These are phyloP conservation scores for Chimonanthus salicifolius DNA, from an alignment of 164 flowering plant genomes.

Conservation along the genomic window DNA sequence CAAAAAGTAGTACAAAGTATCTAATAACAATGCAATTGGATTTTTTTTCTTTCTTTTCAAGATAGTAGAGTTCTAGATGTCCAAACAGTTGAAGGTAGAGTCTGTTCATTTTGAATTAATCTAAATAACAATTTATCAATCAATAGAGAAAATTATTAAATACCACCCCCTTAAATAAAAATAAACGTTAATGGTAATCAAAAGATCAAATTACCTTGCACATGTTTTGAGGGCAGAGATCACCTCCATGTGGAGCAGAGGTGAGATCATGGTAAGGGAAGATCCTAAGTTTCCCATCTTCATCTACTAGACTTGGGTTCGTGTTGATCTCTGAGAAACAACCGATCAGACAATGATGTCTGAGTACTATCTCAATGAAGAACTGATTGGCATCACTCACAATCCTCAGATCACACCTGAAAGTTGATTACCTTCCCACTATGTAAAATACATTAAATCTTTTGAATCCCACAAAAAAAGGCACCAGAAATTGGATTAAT, in stretches of 20 bases:
- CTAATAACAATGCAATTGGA: too few species aligned
- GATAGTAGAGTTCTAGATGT: too few species aligned
- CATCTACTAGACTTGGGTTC: constrained; percentile 59
- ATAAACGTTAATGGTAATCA: not conserved
- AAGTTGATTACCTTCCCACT: not conserved
- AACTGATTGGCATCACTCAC: constrained; percentile 80
- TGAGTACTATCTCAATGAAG: constrained; percentile 76
- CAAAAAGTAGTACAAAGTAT: too few species aligned
- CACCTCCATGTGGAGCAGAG: constrained; percentile 45
- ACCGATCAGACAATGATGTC: constrained; percentile 50
- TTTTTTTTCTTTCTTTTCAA: too few species aligned
- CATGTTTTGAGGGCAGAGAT: constrained; percentile 85
- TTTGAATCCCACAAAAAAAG: not conserved
- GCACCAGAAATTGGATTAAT: not conserved
- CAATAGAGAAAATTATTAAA: too few species aligned
- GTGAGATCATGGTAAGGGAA: constrained; percentile 59
- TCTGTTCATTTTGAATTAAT: too few species aligned
- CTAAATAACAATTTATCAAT: too few species aligned
- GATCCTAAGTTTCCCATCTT: constrained; percentile 63
- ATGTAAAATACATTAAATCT: not conserved
- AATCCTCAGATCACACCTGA: constrained; percentile 77
- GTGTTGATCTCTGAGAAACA: constrained; percentile 76
- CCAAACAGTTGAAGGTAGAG: too few species aligned
- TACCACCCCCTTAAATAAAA: not conserved
- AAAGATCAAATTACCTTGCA: constrained; percentile 62